These are phyloP conservation scores for Aureobasidium sp. DNA, from an alignment of 2,329 filamentous ascomycete genomes.

Conservation along the genomic window DNA sequence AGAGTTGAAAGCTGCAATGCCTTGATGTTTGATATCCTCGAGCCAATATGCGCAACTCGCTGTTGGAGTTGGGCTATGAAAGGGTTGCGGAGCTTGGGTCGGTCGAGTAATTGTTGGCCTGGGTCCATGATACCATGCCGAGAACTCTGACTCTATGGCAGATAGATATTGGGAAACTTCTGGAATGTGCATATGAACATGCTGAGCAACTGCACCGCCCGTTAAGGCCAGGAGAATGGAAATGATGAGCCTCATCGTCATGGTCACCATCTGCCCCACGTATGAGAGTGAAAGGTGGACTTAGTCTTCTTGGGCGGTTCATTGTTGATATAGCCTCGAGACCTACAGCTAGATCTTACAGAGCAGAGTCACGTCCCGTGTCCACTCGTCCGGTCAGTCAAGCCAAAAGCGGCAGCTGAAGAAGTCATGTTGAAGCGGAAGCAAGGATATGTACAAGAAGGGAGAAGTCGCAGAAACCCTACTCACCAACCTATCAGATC, in stretches of 20 bases:
- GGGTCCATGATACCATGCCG: slow-evolving; percentile 12
- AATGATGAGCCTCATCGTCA: neutral
- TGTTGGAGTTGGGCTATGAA: slow-evolving; percentile 1
- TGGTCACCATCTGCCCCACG: neutral
- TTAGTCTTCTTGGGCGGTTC: neutral
- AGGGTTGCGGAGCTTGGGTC: neutral
- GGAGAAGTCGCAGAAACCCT: neutral
- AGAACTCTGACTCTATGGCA: slow-evolving; percentile 11
- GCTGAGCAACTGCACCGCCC: slow-evolving; percentile 13
- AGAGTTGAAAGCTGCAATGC: slow-evolving; percentile 41
- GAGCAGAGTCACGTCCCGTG: neutral
- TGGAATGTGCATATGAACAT: slow-evolving; percentile 18
- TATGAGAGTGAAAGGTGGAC: neutral
- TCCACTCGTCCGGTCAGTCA: neutral
- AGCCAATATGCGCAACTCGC: slow-evolving; percentile 31
- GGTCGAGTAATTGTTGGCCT: slow-evolving; percentile 1
- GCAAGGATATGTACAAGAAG: neutral
- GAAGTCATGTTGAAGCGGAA: neutral
- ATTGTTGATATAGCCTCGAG: neutral
- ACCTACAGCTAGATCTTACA: neutral
- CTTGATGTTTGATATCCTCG: slow-evolving; percentile 42
- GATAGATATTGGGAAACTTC: slow-evolving; percentile 16
- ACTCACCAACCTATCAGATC: neutral
- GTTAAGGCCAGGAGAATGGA: neutral
- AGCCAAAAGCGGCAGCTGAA: neutral